These are phyloP conservation scores for Colletotrichum lini DNA, from an alignment of 2,329 filamentous ascomycete species.

Conservation along the genomic window DNA sequence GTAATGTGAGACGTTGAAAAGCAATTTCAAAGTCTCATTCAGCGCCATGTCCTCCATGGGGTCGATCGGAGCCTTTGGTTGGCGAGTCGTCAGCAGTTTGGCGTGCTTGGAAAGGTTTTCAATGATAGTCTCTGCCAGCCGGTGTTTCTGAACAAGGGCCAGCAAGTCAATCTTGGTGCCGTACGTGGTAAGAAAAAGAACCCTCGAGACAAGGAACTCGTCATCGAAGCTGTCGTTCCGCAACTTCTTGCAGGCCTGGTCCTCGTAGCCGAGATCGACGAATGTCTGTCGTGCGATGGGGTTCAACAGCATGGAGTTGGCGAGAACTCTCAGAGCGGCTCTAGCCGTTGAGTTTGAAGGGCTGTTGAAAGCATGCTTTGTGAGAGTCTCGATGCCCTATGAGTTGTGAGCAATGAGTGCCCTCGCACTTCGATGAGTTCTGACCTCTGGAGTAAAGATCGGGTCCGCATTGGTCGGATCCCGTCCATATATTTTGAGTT, in stretches of 20 bases:
- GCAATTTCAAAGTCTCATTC: conserved; percentile 85
- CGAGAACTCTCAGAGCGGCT: conserved; percentile 85
- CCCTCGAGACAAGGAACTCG: conserved; percentile 86
- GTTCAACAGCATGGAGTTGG: conserved; percentile 84
- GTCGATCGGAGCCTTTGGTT: conserved; percentile 54
- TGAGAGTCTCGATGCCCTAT: conserved; percentile 82
- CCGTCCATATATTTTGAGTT: conserved; percentile 85
- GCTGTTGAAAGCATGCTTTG: conserved; percentile 80
- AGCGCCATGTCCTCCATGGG: conserved; percentile 86
- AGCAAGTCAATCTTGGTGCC: conserved; percentile 77
- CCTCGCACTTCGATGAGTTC: conserved; percentile 41
- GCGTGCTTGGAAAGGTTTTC: conserved; percentile 80
- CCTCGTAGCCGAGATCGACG: conserved; percentile 77
- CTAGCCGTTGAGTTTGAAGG: conserved; percentile 74
- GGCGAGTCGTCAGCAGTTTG: conserved; percentile 52
- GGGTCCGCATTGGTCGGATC: conserved; percentile 80
- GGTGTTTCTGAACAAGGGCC: conserved; percentile 75
- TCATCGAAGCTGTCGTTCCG: conserved; percentile 83
- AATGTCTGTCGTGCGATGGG: conserved; percentile 79
- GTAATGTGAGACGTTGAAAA: conserved; percentile 89
- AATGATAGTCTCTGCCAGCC: conserved; percentile 77
- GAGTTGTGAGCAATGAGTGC: conserved; percentile 31
- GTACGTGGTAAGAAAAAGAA: conserved; percentile 87
- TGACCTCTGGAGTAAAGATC: conserved; percentile 85
- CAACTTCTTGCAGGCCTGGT: conserved; percentile 78